phyloP scores from a whole-genome alignment of 1,284 basidiomycete genomes.

The Moesziomyces globuligerus region DNA sequence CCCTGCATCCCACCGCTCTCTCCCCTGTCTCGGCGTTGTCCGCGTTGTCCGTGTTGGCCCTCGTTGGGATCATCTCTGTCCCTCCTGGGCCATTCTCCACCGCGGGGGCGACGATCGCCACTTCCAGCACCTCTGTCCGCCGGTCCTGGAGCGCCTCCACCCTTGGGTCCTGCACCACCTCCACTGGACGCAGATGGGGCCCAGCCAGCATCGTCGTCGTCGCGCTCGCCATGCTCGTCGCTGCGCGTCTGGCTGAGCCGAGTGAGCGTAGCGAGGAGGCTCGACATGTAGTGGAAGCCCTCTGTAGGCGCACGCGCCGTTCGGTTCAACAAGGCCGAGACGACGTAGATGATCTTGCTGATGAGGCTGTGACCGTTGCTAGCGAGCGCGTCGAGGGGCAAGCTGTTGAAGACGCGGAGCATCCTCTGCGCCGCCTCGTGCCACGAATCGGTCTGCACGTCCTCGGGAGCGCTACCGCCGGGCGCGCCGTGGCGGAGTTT shows the following conservation, averaged over 20 bases:
- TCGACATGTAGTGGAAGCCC: slow-evolving; percentile 39
- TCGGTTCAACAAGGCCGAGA: slow-evolving; percentile 27
- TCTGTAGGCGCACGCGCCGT: slow-evolving; percentile 9
- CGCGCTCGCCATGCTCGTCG: slow-evolving; percentile 18
- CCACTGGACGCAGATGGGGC: background rate
- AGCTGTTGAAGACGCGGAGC: slow-evolving; percentile 33
- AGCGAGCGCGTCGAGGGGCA: slow-evolving; percentile 51
- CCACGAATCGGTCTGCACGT: slow-evolving; percentile 21
- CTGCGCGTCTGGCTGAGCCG: slow-evolving; percentile 28
- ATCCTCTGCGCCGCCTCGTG: slow-evolving; percentile 44
- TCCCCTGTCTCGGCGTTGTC: too few species aligned
- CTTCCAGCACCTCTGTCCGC: background rate
- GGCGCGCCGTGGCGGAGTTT: slow-evolving; percentile 11
- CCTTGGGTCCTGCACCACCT: slow-evolving; percentile 3
- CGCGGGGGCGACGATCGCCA: background rate
- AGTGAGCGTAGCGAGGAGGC: slow-evolving; percentile 33
- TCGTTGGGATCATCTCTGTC: background rate
- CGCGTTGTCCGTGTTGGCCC: too few species aligned
- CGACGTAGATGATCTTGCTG: slow-evolving; percentile 48
- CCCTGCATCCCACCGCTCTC: too few species aligned
- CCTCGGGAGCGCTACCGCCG: slow-evolving; percentile 1
- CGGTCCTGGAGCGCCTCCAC: too few species aligned
- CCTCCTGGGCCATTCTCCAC: background rate
- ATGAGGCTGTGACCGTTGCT: slow-evolving; percentile 47
- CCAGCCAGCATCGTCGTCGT: background rate